These are phyloP conservation scores for Pilatotrama ljubarskyi DNA, from an alignment of 768 basidiomycete genomes.

Conservation along the genomic window DNA sequence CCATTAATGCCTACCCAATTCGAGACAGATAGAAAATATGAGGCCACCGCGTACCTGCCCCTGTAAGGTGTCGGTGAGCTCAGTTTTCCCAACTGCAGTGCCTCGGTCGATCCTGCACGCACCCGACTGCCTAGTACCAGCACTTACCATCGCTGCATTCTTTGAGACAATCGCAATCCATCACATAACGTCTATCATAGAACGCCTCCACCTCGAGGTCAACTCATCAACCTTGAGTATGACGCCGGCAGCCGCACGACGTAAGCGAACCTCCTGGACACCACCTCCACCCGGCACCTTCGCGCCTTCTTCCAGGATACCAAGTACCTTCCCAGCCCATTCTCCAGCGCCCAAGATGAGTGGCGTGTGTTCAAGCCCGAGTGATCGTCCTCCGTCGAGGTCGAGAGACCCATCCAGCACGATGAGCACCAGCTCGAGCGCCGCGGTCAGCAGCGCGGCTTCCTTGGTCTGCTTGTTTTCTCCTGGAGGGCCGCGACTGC, in stretches of 20 bases:
- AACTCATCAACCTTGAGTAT: slow-evolving; percentile 78
- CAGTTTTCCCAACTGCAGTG: no score
- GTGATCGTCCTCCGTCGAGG: slow-evolving; percentile 71
- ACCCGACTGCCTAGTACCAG: no score
- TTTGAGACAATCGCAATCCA: background rate
- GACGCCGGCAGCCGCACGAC: slow-evolving; percentile 75
- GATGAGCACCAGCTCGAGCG: slow-evolving; percentile 77
- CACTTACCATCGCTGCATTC: background rate
- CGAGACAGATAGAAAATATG: background rate
- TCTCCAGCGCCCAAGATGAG: slow-evolving; percentile 72
- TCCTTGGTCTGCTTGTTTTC: slow-evolving; percentile 45
- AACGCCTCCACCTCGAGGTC: slow-evolving; percentile 63
- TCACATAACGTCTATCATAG: slow-evolving; percentile 49
- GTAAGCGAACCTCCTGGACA: slow-evolving; percentile 57
- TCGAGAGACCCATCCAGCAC: slow-evolving; percentile 75
- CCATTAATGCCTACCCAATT: slow-evolving; percentile 30
- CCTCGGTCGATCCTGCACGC: no score
- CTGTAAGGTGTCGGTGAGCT: no score
- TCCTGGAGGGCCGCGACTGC: background rate
- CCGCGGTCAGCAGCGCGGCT: slow-evolving; percentile 69
- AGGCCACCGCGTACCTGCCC: no score
- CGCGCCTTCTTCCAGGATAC: slow-evolving; percentile 62
- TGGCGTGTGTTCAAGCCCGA: slow-evolving; percentile 74
- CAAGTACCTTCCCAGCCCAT: slow-evolving; percentile 76
- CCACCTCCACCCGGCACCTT: slow-evolving; percentile 67